Base-by-base conservation (phyloP, 1,284 basidiomycete species). In the Austroboletus rostrupii region DNA sequence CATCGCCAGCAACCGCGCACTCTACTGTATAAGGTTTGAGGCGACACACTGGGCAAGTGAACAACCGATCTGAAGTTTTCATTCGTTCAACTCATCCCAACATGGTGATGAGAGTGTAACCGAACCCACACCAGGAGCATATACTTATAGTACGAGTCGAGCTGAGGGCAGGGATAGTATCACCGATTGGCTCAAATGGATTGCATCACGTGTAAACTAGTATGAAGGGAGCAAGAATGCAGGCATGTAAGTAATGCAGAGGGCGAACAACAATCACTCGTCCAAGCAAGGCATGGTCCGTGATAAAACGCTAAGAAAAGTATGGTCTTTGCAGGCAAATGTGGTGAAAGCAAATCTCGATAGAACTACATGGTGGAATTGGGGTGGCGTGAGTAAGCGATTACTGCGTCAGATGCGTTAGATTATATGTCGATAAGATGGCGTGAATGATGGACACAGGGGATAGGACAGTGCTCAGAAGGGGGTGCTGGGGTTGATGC, bases 391-490 rank as follows among this genome's bases (percentile, higher is more conserved):
- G 52, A 55, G 31, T 52, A 38, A 53, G 61, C 54, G 14, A 68
- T 69, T 69, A 65, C 61, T 60, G 62, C 20, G 52, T 64, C 53
- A 64, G 62, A 67, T 59, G 58, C 45, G 45, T 43, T 52, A 28
- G 42, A 67, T 65, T 68, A 69, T 65, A 61, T 55, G 60, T 21
- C 50, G 53, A 58, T 65, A 66, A 61, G 61, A 53, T 62, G 57
- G 26, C 26, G 10, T 50, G 46, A 51, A 45, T 23, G 12, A 45
- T 47, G 38, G 50, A 40, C 51, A 53, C 49, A 28, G 28, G 28
- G 11, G 39, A 37, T 26, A 17, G 4, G 20, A 36, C 28, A n/a
- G 8, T 29, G 37, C 5, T 64, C 52, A 60, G 37, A 52, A 48
- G 23, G 61, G 55, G n/a, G 50, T 47, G 35, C 55, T 37, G 19